Conservation (phyloP, 1,284 basidiomycete genomes). For the Apiotrichum brassicae region DNA sequence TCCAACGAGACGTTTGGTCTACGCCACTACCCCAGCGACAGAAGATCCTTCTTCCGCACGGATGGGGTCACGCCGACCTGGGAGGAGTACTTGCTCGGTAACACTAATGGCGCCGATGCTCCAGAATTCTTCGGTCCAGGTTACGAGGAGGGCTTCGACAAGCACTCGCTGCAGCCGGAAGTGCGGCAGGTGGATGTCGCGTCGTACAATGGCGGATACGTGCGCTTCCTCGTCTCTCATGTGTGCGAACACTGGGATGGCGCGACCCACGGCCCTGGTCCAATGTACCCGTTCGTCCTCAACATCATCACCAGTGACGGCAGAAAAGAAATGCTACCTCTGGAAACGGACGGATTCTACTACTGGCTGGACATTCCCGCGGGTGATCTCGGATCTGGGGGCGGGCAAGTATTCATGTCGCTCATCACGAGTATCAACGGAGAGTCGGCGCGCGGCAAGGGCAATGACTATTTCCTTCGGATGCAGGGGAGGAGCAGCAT, state of each 20-base stretch:
- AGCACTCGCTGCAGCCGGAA: background rate
- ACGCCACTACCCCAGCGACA: conserved; percentile 8
- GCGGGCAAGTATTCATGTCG: conserved; percentile 1
- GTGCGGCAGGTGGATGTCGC: background rate
- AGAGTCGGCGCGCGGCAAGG: background rate
- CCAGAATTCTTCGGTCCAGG: background rate
- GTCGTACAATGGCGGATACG: background rate
- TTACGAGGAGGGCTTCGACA: background rate
- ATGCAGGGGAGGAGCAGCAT: background rate
- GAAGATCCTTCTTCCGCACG: background rate
- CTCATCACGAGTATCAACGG: conserved; percentile 1
- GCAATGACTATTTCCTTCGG: background rate
- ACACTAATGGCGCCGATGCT: background rate
- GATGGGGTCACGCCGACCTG: background rate
- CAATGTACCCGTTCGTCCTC: conserved; percentile 1
- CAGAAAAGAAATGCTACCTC: background rate
- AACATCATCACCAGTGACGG: background rate
- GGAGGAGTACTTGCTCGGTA: conserved; percentile 7
- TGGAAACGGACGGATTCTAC: conserved; percentile 1
- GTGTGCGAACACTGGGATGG: conserved; percentile 9
- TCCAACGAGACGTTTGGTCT: conserved; percentile 7
- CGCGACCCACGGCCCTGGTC: background rate
- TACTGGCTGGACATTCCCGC: background rate
- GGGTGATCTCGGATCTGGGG: background rate
- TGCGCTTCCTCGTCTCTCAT: conserved; percentile 4